phyloP scores from a whole-genome alignment of 2,329 filamentous ascomycete species.

The Alternaria alternata region DNA sequence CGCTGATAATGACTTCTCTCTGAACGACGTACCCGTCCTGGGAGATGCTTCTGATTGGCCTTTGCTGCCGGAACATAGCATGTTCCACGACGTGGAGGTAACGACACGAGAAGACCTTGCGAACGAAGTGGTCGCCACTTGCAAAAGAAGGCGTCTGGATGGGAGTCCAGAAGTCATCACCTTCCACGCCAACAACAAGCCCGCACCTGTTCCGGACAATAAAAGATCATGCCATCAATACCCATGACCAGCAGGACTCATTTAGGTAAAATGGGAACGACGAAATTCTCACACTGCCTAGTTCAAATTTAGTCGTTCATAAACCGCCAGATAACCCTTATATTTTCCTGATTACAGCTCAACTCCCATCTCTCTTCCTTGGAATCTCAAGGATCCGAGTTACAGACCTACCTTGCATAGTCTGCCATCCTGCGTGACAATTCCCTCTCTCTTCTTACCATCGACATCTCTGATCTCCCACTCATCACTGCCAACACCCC shows the following conservation, averaged over 20 bases:
- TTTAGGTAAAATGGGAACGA: background rate
- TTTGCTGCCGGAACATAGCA: slow-evolving; percentile 1
- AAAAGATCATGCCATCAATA: background rate
- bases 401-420: slow-evolving; percentile 27
- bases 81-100: slow-evolving; percentile 7
- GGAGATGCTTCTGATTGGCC: background rate
- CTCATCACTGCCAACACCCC: slow-evolving; percentile 34
- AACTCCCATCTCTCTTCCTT: background rate
- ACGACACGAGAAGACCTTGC: background rate
- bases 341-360: too few species aligned
- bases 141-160: slow-evolving; percentile 1
- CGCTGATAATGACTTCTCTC: background rate
- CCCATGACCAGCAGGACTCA: background rate
- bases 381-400: background rate
- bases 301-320: too few species aligned
- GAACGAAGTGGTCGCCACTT: slow-evolving; percentile 5
- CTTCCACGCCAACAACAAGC: background rate
- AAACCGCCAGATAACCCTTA: too few species aligned
- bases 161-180: background rate
- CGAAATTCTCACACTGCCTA: too few species aligned
- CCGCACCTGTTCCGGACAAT: background rate
- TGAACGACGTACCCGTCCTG: background rate
- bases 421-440: slow-evolving; percentile 37
- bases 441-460: slow-evolving; percentile 22
- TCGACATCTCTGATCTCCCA: slow-evolving; percentile 33